Evolutionary conservation across 495 filamentous ascomycete species (phyloP).

Genomic region (Aspergillus hancockii): DNA sequence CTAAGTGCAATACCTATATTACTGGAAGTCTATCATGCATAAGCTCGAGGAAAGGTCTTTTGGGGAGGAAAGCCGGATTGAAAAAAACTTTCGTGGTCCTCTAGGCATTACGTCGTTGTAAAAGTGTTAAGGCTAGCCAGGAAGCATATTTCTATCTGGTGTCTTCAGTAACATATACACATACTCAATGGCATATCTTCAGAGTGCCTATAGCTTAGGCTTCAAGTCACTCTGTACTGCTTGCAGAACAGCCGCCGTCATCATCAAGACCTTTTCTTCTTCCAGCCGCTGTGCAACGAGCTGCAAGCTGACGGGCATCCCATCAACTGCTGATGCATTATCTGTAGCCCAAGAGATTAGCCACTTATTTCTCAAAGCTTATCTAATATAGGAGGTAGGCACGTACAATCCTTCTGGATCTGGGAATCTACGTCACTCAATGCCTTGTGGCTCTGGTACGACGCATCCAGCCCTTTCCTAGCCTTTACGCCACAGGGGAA

Average conservation of each 20-base stretch:
- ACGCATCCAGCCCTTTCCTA: constrained; percentile 3
- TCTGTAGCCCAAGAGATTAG: neutral
- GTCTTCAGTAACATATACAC: too few relatives aligned
- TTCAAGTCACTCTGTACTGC: neutral
- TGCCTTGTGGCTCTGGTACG: neutral
- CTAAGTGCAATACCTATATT: too few relatives aligned
- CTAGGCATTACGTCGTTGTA: too few relatives aligned
- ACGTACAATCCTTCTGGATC: neutral
- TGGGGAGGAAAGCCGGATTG: too few relatives aligned
- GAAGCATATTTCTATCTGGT: too few relatives aligned
- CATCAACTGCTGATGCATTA: constrained; percentile 10
- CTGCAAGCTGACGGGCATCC: constrained; percentile 45
- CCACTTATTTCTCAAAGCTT: neutral
- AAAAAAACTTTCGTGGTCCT: too few relatives aligned
- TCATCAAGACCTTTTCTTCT: constrained; percentile 44
- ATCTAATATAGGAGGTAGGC: neutral
- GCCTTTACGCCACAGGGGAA: constrained; percentile 18
- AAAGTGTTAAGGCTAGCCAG: too few relatives aligned
- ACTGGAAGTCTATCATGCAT: too few relatives aligned
- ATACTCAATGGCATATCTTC: too few relatives aligned
- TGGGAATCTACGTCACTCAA: constrained; percentile 9
- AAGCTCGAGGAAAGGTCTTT: too few relatives aligned
- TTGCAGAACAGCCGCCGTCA: constrained; percentile 14
- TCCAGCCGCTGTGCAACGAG: constrained; percentile 45
- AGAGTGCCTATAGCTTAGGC: neutral